Evolutionary conservation across 805 yeast species (phyloP).

Genomic region (baker's yeast (Saccharomyces cerevisiae)): DNA sequence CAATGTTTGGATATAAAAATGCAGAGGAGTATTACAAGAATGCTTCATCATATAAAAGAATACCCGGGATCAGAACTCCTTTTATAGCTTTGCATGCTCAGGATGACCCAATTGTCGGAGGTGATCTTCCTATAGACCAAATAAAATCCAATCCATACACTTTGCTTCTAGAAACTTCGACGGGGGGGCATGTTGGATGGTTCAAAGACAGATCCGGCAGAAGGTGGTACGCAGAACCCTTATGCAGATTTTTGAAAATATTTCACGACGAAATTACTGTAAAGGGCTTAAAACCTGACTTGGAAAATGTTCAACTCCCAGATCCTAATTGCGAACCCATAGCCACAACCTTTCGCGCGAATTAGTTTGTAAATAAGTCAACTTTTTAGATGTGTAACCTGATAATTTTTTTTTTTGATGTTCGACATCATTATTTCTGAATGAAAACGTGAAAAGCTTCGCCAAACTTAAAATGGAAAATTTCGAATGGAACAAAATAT

Average conservation of each 20-base stretch:
- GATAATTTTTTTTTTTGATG: neutral
- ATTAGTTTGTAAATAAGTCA: neutral
- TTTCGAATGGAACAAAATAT: neutral
- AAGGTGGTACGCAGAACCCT: slow-evolving; percentile 58
- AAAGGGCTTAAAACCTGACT: slow-evolving; percentile 13
- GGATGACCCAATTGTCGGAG: slow-evolving; percentile 71
- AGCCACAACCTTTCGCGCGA: slow-evolving; percentile 9
- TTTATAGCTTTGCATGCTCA: slow-evolving; percentile 50
- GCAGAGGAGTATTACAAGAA: slow-evolving; percentile 57
- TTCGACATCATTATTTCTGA: neutral
- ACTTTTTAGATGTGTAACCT: neutral
- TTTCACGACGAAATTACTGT: slow-evolving; percentile 28
- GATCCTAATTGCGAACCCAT: slow-evolving; percentile 9
- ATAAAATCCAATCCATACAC: slow-evolving; percentile 51
- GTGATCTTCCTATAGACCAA: slow-evolving; percentile 44
- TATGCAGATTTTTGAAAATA: slow-evolving; percentile 36
- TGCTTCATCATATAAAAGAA: slow-evolving; percentile 49
- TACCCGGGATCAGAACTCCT: slow-evolving; percentile 52
- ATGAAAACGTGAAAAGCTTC: neutral
- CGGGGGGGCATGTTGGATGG: slow-evolving; percentile 85
- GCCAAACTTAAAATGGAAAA: neutral
- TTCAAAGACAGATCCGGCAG: slow-evolving; percentile 44
- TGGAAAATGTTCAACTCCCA: slow-evolving; percentile 9
- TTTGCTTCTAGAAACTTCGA: slow-evolving; percentile 47
- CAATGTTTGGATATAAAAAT: slow-evolving; percentile 54